Percentiles rank a stretch among this genome's conserved stretches.
Evolutionary conservation across 169 alveolate genomes (phyloP).

Genomic region (Plasmodium coatneyi): DNA sequence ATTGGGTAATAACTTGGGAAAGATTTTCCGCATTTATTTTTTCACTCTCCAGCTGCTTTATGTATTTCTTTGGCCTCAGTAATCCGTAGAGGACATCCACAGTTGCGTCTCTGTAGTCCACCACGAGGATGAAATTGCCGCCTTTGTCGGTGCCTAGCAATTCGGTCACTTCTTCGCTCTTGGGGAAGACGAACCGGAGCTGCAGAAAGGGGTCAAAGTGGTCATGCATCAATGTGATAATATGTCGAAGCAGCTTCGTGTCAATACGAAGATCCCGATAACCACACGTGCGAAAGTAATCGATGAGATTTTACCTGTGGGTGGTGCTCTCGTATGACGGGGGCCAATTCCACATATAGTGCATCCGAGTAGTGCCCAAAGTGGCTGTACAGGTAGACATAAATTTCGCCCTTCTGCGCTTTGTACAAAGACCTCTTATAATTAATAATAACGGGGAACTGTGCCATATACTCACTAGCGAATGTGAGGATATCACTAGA

Average conservation of each 20-base stretch:
- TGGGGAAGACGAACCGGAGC: conserved; percentile 64
- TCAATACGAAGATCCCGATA: too few relatives aligned
- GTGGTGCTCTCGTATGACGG: conserved; percentile 10
- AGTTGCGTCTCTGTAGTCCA: conserved; percentile 40
- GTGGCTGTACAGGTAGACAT: conserved; percentile 18
- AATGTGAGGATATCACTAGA: conserved; percentile 30
- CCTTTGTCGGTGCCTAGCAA: neutral
- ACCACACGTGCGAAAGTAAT: neutral
- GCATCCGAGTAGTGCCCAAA: conserved; percentile 46
- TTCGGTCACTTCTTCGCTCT: conserved; percentile 39
- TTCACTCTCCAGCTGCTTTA: neutral
- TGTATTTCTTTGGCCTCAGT: conserved; percentile 50
- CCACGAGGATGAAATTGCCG: conserved; percentile 6
- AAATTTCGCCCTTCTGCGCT: conserved; percentile 27
- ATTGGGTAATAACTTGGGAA: neutral
- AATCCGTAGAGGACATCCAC: conserved; percentile 1
- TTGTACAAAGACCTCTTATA: conserved; percentile 11
- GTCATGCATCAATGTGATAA: neutral
- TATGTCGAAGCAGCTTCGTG: neutral
- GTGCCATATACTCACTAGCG: conserved; percentile 52
- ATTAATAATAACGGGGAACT: conserved; percentile 48
- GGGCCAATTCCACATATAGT: conserved; percentile 21
- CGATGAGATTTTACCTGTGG: conserved; percentile 4
- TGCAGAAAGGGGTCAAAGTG: neutral
- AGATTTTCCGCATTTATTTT: conserved; percentile 15